Conservation (phyloP, 805 yeast species). For the Barnettozyma californica region DNA sequence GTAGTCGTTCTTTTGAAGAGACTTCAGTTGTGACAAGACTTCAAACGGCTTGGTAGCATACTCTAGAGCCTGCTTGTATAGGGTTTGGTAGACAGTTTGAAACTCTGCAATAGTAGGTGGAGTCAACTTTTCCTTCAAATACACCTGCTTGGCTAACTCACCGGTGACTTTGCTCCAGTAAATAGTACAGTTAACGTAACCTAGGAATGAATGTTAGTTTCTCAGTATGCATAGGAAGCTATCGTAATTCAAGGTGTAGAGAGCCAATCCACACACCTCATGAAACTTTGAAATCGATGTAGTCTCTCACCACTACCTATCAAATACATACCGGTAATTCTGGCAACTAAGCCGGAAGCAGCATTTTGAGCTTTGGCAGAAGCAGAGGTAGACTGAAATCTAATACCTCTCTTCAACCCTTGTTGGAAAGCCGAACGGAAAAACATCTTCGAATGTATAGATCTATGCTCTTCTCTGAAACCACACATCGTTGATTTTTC, state of each 20-base stretch:
- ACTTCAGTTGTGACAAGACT: conserved; percentile 40
- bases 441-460: conserved; percentile 8
- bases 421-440: conserved; percentile 24
- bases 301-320: neutral
- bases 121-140: conserved; percentile 86
- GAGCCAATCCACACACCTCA: neutral
- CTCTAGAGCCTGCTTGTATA: conserved; percentile 41
- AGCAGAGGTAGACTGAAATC: conserved; percentile 30
- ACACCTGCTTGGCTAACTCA: conserved; percentile 55
- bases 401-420: conserved; percentile 26
- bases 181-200: conserved; percentile 47
- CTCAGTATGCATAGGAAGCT: neutral
- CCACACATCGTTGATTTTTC: neutral
- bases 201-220: conserved; percentile 2
- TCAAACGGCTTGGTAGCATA: conserved; percentile 57
- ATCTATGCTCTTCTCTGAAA: neutral
- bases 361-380: conserved; percentile 34
- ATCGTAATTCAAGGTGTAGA: neutral
- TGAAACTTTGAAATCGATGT: neutral
- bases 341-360: conserved; percentile 28
- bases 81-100: conserved; percentile 61
- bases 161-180: conserved; percentile 70
- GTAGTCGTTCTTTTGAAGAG: conserved; percentile 49
- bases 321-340: conserved; percentile 29
- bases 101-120: conserved; percentile 82